phyloP scores from a whole-genome alignment of 495 filamentous ascomycete species.

The Tuber borchii region DNA sequence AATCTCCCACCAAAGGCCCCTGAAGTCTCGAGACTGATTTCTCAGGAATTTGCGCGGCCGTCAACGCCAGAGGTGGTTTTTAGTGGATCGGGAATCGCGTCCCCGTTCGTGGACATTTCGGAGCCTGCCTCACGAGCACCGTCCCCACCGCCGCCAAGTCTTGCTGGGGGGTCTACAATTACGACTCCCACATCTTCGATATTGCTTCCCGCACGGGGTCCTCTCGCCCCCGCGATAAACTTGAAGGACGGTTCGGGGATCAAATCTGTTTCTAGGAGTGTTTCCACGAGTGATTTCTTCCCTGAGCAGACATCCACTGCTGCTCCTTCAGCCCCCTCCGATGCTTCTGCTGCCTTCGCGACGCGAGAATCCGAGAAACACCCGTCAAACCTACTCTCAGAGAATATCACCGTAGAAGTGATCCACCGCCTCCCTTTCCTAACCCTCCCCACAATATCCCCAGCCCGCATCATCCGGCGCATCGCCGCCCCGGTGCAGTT shows the following conservation, averaged over 20 bases:
- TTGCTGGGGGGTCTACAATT: conserved; percentile 20
- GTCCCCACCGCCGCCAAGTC: conserved; percentile 24
- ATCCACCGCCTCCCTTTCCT: neutral
- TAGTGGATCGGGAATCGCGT: conserved; percentile 11
- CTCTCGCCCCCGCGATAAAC: conserved; percentile 23
- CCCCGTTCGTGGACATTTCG: conserved; percentile 19
- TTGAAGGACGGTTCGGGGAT: conserved; percentile 19
- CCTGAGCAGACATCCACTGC: neutral
- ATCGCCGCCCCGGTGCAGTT: neutral
- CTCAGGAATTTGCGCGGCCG: conserved; percentile 22
- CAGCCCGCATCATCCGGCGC: neutral
- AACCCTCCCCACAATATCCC: neutral
- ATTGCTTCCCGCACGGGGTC: conserved; percentile 4
- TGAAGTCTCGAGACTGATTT: neutral
- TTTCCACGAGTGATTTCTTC: conserved; percentile 21
- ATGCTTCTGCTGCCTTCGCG: neutral
- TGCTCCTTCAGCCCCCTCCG: neutral
- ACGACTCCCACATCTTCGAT: conserved; percentile 31
- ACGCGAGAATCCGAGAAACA: neutral
- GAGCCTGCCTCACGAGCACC: conserved; percentile 25
- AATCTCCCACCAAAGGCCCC: neutral
- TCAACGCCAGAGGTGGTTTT: conserved; percentile 27
- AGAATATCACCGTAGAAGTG: neutral
- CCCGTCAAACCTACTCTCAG: neutral
- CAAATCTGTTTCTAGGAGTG: conserved; percentile 14